These are phyloP conservation scores for Aspergillus sp. DNA, from an alignment of 2,329 filamentous ascomycete species.

Conservation along the genomic window DNA sequence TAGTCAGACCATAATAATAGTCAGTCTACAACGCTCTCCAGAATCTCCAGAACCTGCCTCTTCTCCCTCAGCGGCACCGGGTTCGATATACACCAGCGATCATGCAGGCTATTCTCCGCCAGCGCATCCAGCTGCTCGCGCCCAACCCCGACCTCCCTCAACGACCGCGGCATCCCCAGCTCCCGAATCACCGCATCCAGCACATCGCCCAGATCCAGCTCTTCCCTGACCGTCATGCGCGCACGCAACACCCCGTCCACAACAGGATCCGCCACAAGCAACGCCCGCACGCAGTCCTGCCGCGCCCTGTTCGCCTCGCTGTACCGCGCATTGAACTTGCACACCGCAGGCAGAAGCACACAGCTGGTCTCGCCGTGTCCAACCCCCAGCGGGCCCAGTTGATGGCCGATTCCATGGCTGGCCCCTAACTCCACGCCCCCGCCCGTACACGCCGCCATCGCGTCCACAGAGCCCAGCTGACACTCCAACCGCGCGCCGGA, in stretches of 20 bases:
- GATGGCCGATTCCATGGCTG: constrained; percentile 46
- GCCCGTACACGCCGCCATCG: constrained; percentile 40
- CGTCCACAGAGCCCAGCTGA: constrained; percentile 44
- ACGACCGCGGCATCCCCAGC: constrained; percentile 45
- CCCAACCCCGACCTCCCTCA: constrained; percentile 44
- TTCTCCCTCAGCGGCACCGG: constrained; percentile 41
- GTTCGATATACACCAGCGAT: constrained; percentile 44
- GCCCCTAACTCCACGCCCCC: constrained; percentile 38
- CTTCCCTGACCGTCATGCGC: constrained; percentile 16
- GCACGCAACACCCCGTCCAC: constrained; percentile 28
- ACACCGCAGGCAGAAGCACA: constrained; percentile 46
- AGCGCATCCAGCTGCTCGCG: constrained; percentile 40
- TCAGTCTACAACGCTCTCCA: constrained; percentile 31
- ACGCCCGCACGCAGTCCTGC: constrained; percentile 33
- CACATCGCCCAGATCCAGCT: constrained; percentile 42
- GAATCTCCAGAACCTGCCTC: constrained; percentile 43
- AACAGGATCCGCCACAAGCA: constrained; percentile 31
- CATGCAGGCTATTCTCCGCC: constrained; percentile 42
- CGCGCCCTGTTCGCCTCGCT: constrained; percentile 35
- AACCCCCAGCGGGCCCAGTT: constrained; percentile 47
- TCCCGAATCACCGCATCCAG: constrained; percentile 43
- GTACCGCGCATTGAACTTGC: constrained; percentile 44
- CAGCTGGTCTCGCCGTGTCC: constrained; percentile 54
- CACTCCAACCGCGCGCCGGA: constrained; percentile 38
- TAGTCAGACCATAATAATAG: neutral